These are phyloP conservation scores for Podaxis sp. DNA, from an alignment of 768 basidiomycete genomes.

Conservation along the genomic window DNA sequence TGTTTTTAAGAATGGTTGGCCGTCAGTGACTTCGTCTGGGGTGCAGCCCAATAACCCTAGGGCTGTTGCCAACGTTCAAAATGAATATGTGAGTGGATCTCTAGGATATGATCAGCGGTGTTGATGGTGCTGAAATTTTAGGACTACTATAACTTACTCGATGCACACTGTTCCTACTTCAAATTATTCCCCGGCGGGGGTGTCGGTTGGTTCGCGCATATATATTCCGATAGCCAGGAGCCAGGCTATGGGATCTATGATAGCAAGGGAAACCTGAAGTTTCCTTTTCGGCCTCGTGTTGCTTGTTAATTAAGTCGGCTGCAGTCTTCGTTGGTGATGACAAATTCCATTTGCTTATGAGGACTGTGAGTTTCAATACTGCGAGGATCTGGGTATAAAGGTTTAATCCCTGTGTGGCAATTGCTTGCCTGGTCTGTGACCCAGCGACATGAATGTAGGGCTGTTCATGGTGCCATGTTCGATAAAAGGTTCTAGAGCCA, in stretches of 20 bases:
- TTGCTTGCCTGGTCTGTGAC: too few relatives aligned
- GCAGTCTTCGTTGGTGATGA: neutral
- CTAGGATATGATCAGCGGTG: neutral
- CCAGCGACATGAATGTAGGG: neutral
- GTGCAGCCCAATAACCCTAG: constrained; percentile 62
- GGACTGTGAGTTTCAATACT: neutral
- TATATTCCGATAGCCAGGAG: constrained; percentile 62
- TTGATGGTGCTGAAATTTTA: constrained; percentile 17
- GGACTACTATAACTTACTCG: constrained; percentile 62
- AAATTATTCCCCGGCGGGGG: constrained; percentile 58
- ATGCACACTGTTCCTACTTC: constrained; percentile 57
- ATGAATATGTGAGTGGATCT: constrained; percentile 49
- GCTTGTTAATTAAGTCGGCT: constrained; percentile 35
- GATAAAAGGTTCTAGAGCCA: neutral
- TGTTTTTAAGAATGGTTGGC: constrained; percentile 68
- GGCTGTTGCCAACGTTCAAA: constrained; percentile 58
- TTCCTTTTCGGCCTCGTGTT: constrained; percentile 60
- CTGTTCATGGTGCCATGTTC: neutral
- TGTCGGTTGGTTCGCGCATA: constrained; percentile 80
- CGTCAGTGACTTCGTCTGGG: constrained; percentile 53
- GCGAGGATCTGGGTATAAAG: too few relatives aligned
- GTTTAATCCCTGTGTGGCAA: too few relatives aligned
- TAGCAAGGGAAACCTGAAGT: constrained; percentile 45
- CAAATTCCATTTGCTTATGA: neutral
- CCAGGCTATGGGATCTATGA: constrained; percentile 72